phyloP scores from a whole-genome alignment of 495 filamentous ascomycete species.

The Haplographium delicatum region DNA sequence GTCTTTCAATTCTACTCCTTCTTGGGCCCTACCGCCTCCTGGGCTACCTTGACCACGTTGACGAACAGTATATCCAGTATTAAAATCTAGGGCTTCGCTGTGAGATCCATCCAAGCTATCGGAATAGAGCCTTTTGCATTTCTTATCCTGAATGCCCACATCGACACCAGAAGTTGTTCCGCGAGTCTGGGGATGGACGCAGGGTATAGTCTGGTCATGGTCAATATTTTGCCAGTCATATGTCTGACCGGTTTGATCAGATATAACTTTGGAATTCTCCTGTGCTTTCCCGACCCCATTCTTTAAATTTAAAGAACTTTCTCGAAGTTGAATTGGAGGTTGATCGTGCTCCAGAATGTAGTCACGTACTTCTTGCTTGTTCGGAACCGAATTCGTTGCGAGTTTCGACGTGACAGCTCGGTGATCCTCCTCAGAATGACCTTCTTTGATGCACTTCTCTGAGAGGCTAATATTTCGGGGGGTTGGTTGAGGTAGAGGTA shows the following conservation, averaged over 20 bases:
- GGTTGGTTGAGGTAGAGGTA: slow-evolving; percentile 11
- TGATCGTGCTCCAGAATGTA: slow-evolving; percentile 29
- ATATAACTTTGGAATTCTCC: slow-evolving; percentile 16
- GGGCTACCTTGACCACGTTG: slow-evolving; percentile 2
- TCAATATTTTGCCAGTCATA: slow-evolving; percentile 21
- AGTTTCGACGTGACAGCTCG: slow-evolving; percentile 20
- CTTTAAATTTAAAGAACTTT: slow-evolving; percentile 30
- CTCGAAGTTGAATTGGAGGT: slow-evolving; percentile 32
- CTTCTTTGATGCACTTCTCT: background rate
- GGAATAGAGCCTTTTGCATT: no score
- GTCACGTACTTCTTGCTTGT: slow-evolving; percentile 32
- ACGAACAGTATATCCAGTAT: slow-evolving; percentile 15
- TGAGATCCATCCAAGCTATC: slow-evolving; percentile 14
- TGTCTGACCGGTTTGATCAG: slow-evolving; percentile 13
- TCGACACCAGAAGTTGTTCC: background rate
- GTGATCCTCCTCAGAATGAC: slow-evolving; percentile 27
- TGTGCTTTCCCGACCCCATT: slow-evolving; percentile 25
- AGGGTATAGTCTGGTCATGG: background rate
- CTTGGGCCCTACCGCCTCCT: background rate
- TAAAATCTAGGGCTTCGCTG: slow-evolving; percentile 17
- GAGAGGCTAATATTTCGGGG: slow-evolving; percentile 1
- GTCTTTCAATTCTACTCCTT: slow-evolving; percentile 14
- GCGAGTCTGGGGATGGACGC: background rate
- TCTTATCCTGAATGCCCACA: no score
- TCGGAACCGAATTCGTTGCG: slow-evolving; percentile 24